Percentiles rank a stretch among this genome's conserved stretches.
Evolutionary conservation across 257 asterid species (phyloP).

Genomic region (Solanum medicagineum): DNA sequence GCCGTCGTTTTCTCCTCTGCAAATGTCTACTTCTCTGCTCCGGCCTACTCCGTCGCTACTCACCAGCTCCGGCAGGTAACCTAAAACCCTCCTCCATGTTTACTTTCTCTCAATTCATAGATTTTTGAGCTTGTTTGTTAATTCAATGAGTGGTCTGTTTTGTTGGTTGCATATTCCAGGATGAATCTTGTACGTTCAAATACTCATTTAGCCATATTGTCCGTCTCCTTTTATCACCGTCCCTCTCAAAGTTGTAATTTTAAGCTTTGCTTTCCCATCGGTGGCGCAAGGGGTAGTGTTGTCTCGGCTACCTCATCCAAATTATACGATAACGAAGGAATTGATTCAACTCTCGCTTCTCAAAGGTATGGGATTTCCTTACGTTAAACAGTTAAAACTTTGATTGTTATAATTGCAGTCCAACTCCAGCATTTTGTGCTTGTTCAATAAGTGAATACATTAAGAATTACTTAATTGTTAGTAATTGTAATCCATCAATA

Average conservation of each 20-base stretch:
- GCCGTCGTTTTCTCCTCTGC: background rate
- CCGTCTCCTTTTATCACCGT: slow-evolving; percentile 6
- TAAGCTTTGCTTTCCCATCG: slow-evolving; percentile 22
- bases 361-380: slow-evolving; percentile 27
- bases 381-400: too few species aligned
- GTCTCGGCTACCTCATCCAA: slow-evolving; percentile 15
- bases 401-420: too few species aligned
- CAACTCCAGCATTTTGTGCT: background rate
- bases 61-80: background rate
- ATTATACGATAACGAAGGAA: slow-evolving; percentile 5
- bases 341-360: slow-evolving; percentile 11
- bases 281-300: slow-evolving; percentile 11
- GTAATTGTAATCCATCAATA: background rate
- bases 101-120: too few species aligned
- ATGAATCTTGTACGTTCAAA: slow-evolving; percentile 10
- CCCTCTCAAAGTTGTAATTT: slow-evolving; percentile 15
- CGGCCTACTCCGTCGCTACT: slow-evolving; percentile 2
- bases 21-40: slow-evolving; percentile 21
- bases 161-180: slow-evolving; percentile 25
- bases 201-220: slow-evolving; percentile 2
- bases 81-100: background rate
- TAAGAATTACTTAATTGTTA: background rate
- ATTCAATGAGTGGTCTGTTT: background rate
- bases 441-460: background rate
- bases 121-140: too few species aligned